phyloP scores from a whole-genome alignment of 1,139 yeast genomes.

The Petasospora fabianii region DNA sequence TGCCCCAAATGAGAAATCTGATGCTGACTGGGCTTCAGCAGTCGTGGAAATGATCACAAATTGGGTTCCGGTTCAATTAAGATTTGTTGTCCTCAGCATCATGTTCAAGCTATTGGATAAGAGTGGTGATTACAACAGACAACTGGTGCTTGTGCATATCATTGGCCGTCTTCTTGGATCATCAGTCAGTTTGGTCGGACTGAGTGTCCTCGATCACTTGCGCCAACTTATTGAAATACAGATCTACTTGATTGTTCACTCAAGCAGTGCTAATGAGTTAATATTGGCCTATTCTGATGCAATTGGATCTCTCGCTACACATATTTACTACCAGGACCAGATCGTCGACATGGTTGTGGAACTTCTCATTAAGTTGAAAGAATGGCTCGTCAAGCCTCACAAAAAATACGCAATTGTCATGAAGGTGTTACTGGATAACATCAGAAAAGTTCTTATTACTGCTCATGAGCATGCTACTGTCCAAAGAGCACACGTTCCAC shows the following conservation, averaged over 20 bases:
- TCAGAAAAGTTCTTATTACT: constrained; percentile 15
- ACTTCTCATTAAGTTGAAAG: constrained; percentile 34
- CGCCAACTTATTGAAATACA: constrained; percentile 62
- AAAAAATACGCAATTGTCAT: constrained; percentile 3
- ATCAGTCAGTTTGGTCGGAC: constrained; percentile 80
- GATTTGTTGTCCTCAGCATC: constrained; percentile 62
- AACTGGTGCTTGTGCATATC: constrained; percentile 48
- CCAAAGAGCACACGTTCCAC: constrained; percentile 24
- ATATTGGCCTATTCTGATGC: constrained; percentile 36
- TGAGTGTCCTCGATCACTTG: constrained; percentile 81
- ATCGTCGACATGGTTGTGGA: constrained; percentile 71
- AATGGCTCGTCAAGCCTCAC: constrained; percentile 5
- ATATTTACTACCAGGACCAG: constrained; percentile 76
- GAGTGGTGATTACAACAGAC: constrained; percentile 25
- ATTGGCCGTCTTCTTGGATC: constrained; percentile 72
- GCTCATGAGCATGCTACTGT: constrained; percentile 19
- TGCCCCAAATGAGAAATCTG: constrained; percentile 22
- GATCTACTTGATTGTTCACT: constrained; percentile 28
- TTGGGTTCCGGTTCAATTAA: constrained; percentile 84
- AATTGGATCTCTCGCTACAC: constrained; percentile 62
- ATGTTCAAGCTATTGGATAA: constrained; percentile 33
- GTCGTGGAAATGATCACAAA: constrained; percentile 64
- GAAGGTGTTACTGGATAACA: constrained; percentile 18
- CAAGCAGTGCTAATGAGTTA: constrained; percentile 14
- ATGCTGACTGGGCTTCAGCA: constrained; percentile 47